Conservation (phyloP, 2,329 filamentous ascomycete species). For the Dryadomyces sulphureus region DNA sequence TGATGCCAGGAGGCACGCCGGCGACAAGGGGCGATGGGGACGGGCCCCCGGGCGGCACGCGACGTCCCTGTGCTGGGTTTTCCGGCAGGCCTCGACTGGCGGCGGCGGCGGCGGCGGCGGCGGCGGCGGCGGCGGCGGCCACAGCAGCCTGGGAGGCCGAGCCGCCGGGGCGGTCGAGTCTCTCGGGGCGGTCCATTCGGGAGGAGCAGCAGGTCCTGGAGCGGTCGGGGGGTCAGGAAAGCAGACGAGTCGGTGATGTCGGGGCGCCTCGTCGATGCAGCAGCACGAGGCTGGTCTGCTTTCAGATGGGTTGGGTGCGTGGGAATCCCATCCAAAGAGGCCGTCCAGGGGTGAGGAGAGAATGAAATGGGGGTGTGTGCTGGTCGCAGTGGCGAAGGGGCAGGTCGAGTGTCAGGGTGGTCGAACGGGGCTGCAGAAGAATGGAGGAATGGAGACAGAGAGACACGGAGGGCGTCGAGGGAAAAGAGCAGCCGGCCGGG, state of each 20-base stretch:
- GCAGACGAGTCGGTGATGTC: neutral
- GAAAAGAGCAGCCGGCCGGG: neutral
- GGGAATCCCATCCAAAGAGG: neutral
- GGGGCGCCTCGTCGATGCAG: neutral
- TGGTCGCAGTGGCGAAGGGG: neutral
- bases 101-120: no score
- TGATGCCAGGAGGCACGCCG: conserved; percentile 1
- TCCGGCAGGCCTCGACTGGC: conserved; percentile 18
- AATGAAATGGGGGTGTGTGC: no score
- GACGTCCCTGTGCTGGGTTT: conserved; percentile 21
- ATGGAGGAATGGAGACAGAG: neutral
- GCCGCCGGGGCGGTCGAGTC: conserved; percentile 9
- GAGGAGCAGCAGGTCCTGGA: neutral
- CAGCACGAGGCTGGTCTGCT: no score
- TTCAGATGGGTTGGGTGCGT: neutral
- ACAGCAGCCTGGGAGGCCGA: conserved; percentile 6
- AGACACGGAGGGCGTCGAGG: neutral
- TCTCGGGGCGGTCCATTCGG: conserved; percentile 2
- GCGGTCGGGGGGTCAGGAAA: no score
- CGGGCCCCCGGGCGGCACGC: conserved; percentile 15
- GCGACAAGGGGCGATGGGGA: conserved; percentile 11
- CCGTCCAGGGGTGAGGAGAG: no score
- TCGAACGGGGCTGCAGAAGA: no score
- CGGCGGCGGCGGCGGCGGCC: no score
- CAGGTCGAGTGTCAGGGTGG: no score